These are phyloP conservation scores for Pyronema omphalodes DNA, from an alignment of 495 filamentous ascomycete genomes.

Conservation along the genomic window DNA sequence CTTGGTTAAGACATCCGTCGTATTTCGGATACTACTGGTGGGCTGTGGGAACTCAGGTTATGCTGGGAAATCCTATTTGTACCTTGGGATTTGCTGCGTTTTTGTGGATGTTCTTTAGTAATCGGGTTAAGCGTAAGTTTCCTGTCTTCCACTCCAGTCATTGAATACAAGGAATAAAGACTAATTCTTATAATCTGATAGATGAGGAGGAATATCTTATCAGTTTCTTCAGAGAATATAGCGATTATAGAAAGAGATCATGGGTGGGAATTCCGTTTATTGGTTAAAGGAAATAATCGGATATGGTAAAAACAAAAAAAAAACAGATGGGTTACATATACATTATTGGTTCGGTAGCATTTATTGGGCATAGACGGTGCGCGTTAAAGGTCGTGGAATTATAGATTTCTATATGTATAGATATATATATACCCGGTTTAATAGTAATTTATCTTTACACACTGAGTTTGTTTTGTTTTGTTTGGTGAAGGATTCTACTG, in stretches of 20 bases:
- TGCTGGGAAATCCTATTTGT: constrained; percentile 69
- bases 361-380: no score
- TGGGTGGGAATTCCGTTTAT: constrained; percentile 66
- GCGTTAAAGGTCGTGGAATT: no score
- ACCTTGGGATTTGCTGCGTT: constrained; percentile 53
- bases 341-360: no score
- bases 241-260: constrained; percentile 45
- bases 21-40: constrained; percentile 99
- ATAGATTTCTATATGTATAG: no score
- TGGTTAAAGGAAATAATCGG: neutral
- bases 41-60: constrained; percentile 82
- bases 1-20: constrained; percentile 54
- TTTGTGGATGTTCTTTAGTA: constrained; percentile 67
- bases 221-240: constrained; percentile 69
- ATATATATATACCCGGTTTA: no score
- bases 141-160: no score
- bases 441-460: no score
- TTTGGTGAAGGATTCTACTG: no score
- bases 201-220: constrained; percentile 64
- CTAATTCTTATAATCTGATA: constrained; percentile 9
- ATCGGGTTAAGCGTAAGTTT: constrained; percentile 46
- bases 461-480: no score
- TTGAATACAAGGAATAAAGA: no score
- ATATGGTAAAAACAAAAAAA: no score
- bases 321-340: no score